Percentiles rank a stretch among this genome's conserved stretches.
These are phyloP conservation scores for Massariosphaeria phaeospora DNA, from an alignment of 495 filamentous ascomycete genomes.

Conservation along the genomic window DNA sequence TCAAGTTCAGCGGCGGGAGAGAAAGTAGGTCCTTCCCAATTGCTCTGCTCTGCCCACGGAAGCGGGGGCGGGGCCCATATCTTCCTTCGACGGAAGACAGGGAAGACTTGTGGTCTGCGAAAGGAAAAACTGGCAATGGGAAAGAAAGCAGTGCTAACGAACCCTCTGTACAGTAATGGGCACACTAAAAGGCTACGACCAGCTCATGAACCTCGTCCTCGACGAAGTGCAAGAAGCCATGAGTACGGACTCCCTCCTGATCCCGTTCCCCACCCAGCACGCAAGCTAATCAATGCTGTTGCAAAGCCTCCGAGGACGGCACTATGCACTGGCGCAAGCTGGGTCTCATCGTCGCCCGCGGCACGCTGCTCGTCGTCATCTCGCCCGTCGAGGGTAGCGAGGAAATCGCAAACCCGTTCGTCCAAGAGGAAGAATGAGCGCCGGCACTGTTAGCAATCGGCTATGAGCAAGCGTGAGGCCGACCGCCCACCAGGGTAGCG, in stretches of 20 bases:
- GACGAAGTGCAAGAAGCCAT: constrained; percentile 89
- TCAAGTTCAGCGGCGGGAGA: constrained; percentile 93
- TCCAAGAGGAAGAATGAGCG: constrained; percentile 58
- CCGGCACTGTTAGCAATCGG: too few species aligned
- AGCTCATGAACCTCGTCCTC: constrained; percentile 94
- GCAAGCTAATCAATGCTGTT: too few species aligned
- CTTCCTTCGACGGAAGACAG: not conserved
- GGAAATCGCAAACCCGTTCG: constrained; percentile 90
- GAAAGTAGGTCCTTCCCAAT: constrained; percentile 59
- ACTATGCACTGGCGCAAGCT: constrained; percentile 78
- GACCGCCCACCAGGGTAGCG: too few species aligned
- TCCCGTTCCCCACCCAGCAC: not conserved
- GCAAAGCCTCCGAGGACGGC: constrained; percentile 63
- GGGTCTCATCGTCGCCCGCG: constrained; percentile 85
- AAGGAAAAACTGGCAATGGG: not conserved
- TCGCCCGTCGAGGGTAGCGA: constrained; percentile 92
- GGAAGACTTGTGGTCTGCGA: not conserved
- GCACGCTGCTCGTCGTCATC: constrained; percentile 86
- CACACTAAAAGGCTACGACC: constrained; percentile 88
- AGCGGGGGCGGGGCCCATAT: not conserved
- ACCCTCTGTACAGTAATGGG: constrained; percentile 61
- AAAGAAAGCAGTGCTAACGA: not conserved
- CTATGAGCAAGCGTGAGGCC: too few species aligned
- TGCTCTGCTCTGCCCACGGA: not conserved
- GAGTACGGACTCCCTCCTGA: constrained; percentile 47